phyloP scores from a whole-genome alignment of 192 early-diverging fungal species.

The Funneliformis mosseae region DNA sequence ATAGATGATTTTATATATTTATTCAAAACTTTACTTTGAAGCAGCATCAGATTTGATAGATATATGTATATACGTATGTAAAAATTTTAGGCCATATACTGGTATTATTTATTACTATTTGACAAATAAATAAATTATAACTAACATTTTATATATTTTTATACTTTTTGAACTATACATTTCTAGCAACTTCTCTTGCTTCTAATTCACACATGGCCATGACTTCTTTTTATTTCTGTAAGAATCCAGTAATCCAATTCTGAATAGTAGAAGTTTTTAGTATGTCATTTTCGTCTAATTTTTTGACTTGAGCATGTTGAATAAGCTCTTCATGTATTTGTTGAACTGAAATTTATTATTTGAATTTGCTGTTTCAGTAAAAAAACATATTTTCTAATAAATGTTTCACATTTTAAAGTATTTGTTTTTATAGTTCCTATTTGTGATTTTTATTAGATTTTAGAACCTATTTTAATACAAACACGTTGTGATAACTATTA shows the following conservation, averaged over 20 bases:
- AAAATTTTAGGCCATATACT: too few species aligned
- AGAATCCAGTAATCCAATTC: neutral
- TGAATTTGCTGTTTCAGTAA: neutral
- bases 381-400: slow-evolving; percentile 19
- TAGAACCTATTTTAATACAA: neutral
- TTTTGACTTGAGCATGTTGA: neutral
- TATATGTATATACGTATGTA: too few species aligned
- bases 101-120: too few species aligned
- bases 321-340: slow-evolving; percentile 1
- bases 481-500: neutral
- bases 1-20: too few species aligned
- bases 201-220: neutral
- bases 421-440: neutral
- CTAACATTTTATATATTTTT: too few species aligned
- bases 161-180: too few species aligned
- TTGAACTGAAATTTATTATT: neutral
- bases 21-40: too few species aligned
- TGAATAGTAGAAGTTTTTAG: neutral
- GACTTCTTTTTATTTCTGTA: neutral
- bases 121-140: too few species aligned
- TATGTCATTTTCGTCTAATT: neutral
- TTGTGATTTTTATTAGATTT: neutral
- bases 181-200: neutral
- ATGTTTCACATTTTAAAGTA: neutral
- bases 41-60: too few species aligned